Conservation (phyloP, 805 yeast genomes). For the Metschnikowia continentalis region DNA sequence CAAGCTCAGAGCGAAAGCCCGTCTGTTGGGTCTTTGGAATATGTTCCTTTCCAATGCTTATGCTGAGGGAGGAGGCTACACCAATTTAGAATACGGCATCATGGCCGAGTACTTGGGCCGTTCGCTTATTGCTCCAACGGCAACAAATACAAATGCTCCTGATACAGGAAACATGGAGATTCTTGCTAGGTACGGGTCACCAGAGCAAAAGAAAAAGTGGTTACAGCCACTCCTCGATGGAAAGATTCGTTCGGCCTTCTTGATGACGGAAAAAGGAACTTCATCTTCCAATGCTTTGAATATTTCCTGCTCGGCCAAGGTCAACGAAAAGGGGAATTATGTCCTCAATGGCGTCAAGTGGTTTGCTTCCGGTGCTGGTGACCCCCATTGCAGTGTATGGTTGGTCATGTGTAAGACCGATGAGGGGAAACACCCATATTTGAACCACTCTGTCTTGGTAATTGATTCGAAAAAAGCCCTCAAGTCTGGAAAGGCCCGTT, state of each 20-base stretch:
- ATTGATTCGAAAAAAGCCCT: conserved; percentile 49
- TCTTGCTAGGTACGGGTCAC: conserved; percentile 39
- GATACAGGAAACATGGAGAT: conserved; percentile 63
- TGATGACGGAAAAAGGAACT: conserved; percentile 61
- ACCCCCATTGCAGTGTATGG: conserved; percentile 55
- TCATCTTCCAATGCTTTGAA: conserved; percentile 62
- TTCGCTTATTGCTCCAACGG: conserved; percentile 52
- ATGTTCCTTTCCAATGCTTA: conserved; percentile 49
- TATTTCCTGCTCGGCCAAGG: conserved; percentile 43
- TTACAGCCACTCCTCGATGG: conserved; percentile 52
- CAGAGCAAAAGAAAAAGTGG: conserved; percentile 41
- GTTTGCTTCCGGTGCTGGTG: conserved; percentile 72
- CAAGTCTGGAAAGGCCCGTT: conserved; percentile 44
- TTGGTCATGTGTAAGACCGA: conserved; percentile 50
- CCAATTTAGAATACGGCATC: conserved; percentile 60
- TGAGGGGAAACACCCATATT: conserved; percentile 31
- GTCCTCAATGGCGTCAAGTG: conserved; percentile 60
- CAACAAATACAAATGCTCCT: conserved; percentile 57
- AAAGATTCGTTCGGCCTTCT: conserved; percentile 54
- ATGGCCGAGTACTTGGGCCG: conserved; percentile 63
- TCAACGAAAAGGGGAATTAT: conserved; percentile 39
- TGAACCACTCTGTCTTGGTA: conserved; percentile 54
- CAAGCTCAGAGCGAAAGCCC: conserved; percentile 50
- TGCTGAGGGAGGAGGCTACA: conserved; percentile 51
- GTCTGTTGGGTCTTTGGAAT: conserved; percentile 55